Percentiles rank a stretch among this genome's conserved stretches.
Evolutionary conservation across 2,329 filamentous ascomycete species (phyloP).

Genomic region (Aspergillus niger): DNA sequence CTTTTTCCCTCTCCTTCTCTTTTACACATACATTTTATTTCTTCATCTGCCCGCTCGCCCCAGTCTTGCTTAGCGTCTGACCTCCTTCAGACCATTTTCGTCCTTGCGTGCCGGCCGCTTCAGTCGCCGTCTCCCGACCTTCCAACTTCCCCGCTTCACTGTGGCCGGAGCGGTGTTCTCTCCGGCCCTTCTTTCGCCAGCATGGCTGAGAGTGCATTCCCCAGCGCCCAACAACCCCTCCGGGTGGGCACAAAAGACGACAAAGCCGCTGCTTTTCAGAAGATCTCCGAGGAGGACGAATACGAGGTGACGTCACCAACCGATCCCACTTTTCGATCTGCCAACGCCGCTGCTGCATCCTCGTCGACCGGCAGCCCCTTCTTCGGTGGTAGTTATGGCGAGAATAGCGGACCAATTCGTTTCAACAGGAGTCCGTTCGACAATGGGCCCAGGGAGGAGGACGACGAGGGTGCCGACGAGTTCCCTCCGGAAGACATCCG

Average conservation of each 20-base stretch:
- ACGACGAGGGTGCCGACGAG: conserved; percentile 26
- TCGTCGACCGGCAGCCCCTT: conserved; percentile 46
- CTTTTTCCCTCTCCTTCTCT: background rate
- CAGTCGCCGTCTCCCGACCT: conserved; percentile 64
- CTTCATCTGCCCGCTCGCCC: background rate
- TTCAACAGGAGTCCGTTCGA: conserved; percentile 41
- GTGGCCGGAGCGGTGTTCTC: conserved; percentile 33
- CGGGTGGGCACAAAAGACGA: conserved; percentile 72
- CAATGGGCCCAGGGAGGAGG: conserved; percentile 21
- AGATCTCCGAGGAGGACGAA: conserved; percentile 80
- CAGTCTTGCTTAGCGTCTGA: conserved; percentile 44
- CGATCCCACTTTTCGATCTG: conserved; percentile 58
- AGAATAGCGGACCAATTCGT: conserved; percentile 28
- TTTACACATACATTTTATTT: background rate
- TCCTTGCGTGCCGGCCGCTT: conserved; percentile 56
- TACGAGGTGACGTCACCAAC: conserved; percentile 78
- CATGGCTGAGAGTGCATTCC: conserved; percentile 74
- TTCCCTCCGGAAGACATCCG: conserved; percentile 27
- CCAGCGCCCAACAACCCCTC: conserved; percentile 79
- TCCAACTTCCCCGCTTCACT: conserved; percentile 35
- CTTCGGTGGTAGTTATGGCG: conserved; percentile 35
- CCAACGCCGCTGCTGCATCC: conserved; percentile 30
- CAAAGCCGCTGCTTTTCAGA: conserved; percentile 55
- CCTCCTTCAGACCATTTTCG: conserved; percentile 66
- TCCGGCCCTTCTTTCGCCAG: conserved; percentile 29